phyloP scores from a whole-genome alignment of 257 asterid species.

The Rubia yunnanensis region DNA sequence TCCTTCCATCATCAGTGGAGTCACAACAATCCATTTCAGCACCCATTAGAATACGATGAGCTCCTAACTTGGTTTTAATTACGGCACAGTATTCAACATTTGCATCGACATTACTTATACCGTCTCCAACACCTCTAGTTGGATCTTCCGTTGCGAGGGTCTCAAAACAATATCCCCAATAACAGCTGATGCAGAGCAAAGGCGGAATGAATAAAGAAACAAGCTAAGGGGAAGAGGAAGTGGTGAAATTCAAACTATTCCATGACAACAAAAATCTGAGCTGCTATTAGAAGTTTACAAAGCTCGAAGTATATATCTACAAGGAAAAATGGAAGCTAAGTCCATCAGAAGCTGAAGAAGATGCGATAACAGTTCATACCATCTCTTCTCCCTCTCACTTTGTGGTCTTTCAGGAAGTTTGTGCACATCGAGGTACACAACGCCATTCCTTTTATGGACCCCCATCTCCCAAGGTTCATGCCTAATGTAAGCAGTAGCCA shows the following conservation, averaged over 20 bases:
- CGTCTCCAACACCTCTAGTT: slow-evolving; percentile 77
- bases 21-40: slow-evolving; percentile 99
- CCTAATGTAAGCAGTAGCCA: slow-evolving; percentile 88
- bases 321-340: no score
- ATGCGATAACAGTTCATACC: slow-evolving; percentile 25
- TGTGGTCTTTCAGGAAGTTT: slow-evolving; percentile 87
- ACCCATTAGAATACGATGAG: slow-evolving; percentile 92
- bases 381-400: slow-evolving; percentile 80
- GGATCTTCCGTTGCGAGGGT: slow-evolving; percentile 98
- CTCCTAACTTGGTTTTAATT: slow-evolving; percentile 90
- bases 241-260: neutral
- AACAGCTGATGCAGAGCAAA: slow-evolving; percentile 39
- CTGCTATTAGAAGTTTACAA: neutral
- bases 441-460: slow-evolving; percentile 91
- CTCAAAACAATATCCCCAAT: slow-evolving; percentile 95
- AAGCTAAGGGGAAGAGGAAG: neutral
- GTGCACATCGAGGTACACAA: slow-evolving; percentile 89
- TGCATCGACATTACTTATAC: slow-evolving; percentile 80
- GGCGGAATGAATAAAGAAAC: neutral
- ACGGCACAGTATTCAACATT: slow-evolving; percentile 87
- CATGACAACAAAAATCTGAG: neutral
- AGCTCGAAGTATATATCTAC: no score
- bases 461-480: slow-evolving; percentile 99
- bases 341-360: neutral
- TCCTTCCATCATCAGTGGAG: slow-evolving; percentile 88